phyloP scores from a whole-genome alignment of 148 eudicot species.

The Vaccinium corymbosum region DNA sequence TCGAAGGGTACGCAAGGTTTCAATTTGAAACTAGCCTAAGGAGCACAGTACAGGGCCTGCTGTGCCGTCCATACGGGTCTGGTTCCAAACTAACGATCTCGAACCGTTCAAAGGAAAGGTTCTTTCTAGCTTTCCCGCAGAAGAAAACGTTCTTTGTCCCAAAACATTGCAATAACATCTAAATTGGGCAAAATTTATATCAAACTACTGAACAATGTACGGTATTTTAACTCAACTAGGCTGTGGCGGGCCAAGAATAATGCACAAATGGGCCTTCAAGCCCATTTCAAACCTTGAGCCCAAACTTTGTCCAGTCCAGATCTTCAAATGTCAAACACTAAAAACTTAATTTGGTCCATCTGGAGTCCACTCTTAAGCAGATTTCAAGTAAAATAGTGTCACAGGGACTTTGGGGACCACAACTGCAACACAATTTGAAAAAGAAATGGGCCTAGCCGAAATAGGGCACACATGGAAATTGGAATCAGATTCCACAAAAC shows the following conservation, averaged over 20 bases:
- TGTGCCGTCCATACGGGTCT: no score
- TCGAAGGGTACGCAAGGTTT: not conserved
- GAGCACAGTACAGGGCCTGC: not conserved
- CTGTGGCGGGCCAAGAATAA: not conserved
- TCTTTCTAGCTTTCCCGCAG: not conserved
- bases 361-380: not conserved
- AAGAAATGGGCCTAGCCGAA: not conserved
- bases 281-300: not conserved
- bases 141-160: not conserved
- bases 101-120: not conserved
- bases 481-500: constrained; percentile 1
- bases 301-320: not conserved
- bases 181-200: not conserved
- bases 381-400: not conserved
- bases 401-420: not conserved
- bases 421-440: not conserved
- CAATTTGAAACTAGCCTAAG: not conserved
- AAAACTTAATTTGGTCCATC: not conserved
- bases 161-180: no score
- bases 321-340: not conserved
- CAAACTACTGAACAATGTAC: not conserved
- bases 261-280: not conserved
- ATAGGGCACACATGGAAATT: not conserved
- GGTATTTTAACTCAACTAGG: not conserved
- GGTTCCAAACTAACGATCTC: no score